Base-by-base conservation (phyloP, 192 early-diverging fungal genomes). In the Lobulomyces angularis region DNA sequence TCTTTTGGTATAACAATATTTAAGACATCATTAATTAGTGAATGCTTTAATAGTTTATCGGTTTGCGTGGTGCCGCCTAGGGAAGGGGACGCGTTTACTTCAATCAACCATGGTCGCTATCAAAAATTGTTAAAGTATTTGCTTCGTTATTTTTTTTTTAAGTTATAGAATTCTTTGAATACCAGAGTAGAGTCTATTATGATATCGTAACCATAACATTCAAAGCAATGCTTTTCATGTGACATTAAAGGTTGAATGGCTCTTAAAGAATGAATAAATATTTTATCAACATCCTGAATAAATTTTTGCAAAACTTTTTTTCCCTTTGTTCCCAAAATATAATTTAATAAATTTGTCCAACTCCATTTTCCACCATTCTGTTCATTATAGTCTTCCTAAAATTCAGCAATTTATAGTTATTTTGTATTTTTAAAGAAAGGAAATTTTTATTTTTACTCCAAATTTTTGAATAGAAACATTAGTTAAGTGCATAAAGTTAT, bases 401-500 rank as follows among this genome's bases (percentile, higher is more conserved):
- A 21, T 18, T 27, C 27, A n/a, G 41, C n/a, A 34, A 9, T 25
- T 20, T 26, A 25, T 21, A 48, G 26, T 12, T 39, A 31, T 58
- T 6, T n/a, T 9, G 9, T 22, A 11, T 30, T 16, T 5, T 12
- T 5, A 9, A 47, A n/a, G 6, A 17, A 16, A 4, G 5, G 8
- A 22, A 21, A 26, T 34, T 9, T 27, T 29, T 0, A 1, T 35
- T 3, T 51, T 58, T 50, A 63, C 64, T 3, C 70, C 70, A 43
- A 62, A 65, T 31, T 73, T 73, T 53, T 73, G 70, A 34, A 73
- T 73, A 6, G 70, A 73, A 8, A 73, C 70, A 44, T 73, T 73
- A 4, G 70, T 73, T 7, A 73, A 44, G 36, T 73, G 70, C 53
- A 73, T 71, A 36, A 71, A 73, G 39, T 47, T 73, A 28, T 73